phyloP scores from a whole-genome alignment of 1,284 basidiomycete species.

The Sanguinoderma infundibulare region DNA sequence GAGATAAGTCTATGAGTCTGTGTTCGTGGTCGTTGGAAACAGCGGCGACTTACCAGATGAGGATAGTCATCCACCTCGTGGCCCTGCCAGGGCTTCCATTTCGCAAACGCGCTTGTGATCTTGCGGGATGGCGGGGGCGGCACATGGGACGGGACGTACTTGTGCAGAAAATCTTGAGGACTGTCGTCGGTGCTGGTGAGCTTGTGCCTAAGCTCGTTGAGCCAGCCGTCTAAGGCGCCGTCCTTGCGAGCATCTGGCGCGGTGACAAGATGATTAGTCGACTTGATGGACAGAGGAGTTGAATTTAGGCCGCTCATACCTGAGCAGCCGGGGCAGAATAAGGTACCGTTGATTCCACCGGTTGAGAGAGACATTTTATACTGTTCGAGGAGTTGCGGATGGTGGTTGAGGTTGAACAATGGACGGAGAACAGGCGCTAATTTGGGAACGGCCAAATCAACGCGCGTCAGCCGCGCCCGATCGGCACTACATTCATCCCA shows the following conservation, averaged over 20 bases:
- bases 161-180: background rate
- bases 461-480: too few relatives aligned
- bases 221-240: background rate
- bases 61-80: background rate
- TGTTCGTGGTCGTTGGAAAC: background rate
- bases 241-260: background rate
- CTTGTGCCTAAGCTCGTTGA: background rate
- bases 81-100: background rate
- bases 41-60: background rate
- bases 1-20: too few relatives aligned
- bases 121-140: background rate
- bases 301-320: background rate
- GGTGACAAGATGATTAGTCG: background rate
- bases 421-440: too few relatives aligned
- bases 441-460: background rate
- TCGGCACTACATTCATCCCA: too few relatives aligned
- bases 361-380: background rate
- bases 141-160: background rate
- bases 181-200: background rate
- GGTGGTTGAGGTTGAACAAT: background rate
- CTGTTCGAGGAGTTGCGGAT: too few relatives aligned
- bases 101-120: background rate
- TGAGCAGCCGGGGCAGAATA: background rate
- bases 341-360: background rate
- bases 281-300: background rate